phyloP scores from a whole-genome alignment of 345 rosid genomes.

The Lenwebbia sp. region DNA sequence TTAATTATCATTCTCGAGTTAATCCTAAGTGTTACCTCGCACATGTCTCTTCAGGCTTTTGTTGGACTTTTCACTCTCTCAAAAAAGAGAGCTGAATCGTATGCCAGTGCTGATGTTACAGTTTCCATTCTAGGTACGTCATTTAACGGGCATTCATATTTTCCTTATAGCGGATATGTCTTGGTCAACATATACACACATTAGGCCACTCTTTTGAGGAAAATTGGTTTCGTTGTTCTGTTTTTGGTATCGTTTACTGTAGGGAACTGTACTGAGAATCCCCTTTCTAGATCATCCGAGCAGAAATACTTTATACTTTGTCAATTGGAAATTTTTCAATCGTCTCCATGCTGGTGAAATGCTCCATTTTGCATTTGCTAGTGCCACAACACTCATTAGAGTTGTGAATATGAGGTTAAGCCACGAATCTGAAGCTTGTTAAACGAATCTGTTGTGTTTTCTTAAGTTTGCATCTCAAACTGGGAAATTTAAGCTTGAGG shows the following conservation, averaged over 20 bases:
- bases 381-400: background rate
- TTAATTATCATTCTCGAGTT: background rate
- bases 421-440: background rate
- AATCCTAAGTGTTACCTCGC: background rate
- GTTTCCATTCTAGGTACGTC: constrained; percentile 23
- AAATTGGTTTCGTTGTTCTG: background rate
- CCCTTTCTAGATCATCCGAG: background rate
- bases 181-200: too few species aligned
- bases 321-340: background rate
- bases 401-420: background rate
- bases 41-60: constrained; percentile 18
- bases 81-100: constrained; percentile 20
- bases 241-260: background rate
- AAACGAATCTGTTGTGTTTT: background rate
- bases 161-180: too few species aligned
- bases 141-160: background rate
- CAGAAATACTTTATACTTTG: background rate
- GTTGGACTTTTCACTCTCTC: constrained; percentile 21
- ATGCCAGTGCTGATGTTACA: constrained; percentile 27
- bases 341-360: background rate
- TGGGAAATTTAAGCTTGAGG: background rate
- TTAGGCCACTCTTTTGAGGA: background rate
- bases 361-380: background rate
- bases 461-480: background rate
- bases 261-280: background rate